Base-by-base conservation (phyloP, 1,139 yeast genomes). In the Candida glucosophila region DNA sequence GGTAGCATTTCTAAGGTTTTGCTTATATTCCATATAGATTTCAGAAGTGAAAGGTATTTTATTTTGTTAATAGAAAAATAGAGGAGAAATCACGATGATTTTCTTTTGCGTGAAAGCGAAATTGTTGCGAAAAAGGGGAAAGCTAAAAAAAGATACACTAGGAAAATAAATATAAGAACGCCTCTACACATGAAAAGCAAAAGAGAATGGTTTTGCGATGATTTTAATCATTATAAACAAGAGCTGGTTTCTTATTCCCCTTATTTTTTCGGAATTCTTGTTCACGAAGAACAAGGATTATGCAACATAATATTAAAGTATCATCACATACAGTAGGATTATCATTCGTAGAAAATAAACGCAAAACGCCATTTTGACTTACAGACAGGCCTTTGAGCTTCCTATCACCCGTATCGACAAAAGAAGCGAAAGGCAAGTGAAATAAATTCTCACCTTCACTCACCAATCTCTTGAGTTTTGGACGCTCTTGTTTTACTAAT, bases 261-360 rank as follows among this genome's bases (percentile, higher is more conserved):
- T 51, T 45, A 37, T 49, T 57, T 35, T 61, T 61, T 22, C 62
- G 37, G 14, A 42, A 41, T 32, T 61, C 67, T 35, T 57, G 67
- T 29, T 59, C 67, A 22, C 65, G 32, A 28, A 61, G 43, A 4
- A 56, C 55, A 29, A 59, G 37, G 33, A 60, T 32, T 5, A 59
- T 40, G 23, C 56, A 46, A n/a, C 45, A 33, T 17, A 59, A 25
- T 14, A 55, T 46, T 31, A 52, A 32, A 17, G 52, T 46, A 18
- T 48, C 49, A 8, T 43, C 44, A 28, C 43, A 39, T 6, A 49
- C 20, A 5, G 26, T 29, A 14, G 20, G 22, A 10, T 32, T 34
- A 10, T 32, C 26, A 6, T 25, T 20, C 18, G 34, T 26, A 23
- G 55, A 61, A 33, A 54, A 57, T 15, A 58, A 27, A 24, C 47